A percentile compares a stretch with the other conserved stretches of the same genome.
Evolutionary conservation across 257 asterid genomes (phyloP).

Genomic region (Scutellaria barbata): DNA sequence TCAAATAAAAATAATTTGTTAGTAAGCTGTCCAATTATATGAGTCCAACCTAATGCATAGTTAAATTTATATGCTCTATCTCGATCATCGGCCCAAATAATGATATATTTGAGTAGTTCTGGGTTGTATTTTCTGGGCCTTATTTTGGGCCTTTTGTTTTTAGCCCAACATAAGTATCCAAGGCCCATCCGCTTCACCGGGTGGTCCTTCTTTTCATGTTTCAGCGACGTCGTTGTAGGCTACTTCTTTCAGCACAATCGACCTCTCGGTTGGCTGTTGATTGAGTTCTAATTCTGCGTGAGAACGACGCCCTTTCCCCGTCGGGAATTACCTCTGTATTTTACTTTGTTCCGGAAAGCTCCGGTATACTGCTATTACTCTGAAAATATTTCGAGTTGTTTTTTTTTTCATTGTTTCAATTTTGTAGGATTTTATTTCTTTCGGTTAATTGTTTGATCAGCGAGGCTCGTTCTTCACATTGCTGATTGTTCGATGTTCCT

Average conservation of each 20-base stretch:
- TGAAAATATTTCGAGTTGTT: neutral
- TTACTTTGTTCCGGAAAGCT: conserved; percentile 30
- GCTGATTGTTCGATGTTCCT: conserved; percentile 26
- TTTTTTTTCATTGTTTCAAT: neutral
- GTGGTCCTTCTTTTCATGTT: conserved; percentile 7
- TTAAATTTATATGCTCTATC: too few species aligned
- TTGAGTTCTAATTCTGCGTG: conserved; percentile 31
- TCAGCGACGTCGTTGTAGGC: neutral
- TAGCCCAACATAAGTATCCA: too few species aligned
- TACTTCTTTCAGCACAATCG: conserved; percentile 19
- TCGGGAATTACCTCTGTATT: conserved; percentile 5
- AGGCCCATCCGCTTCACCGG: neutral
- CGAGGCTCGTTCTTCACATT: conserved; percentile 15
- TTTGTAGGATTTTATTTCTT: neutral
- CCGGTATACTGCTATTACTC: conserved; percentile 14
- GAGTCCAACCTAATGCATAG: too few species aligned
- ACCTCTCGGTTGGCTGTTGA: conserved; percentile 16
- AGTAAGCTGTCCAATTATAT: too few species aligned
- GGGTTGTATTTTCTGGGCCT: neutral
- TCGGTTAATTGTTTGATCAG: conserved; percentile 4
- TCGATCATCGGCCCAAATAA: too few species aligned
- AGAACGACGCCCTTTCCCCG: conserved; percentile 33
- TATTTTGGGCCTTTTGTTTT: neutral
- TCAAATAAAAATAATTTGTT: too few species aligned
- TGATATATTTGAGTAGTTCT: too few species aligned